Conservation (phyloP, 2,329 filamentous ascomycete species). For the Arthrinium puccinioides region DNA sequence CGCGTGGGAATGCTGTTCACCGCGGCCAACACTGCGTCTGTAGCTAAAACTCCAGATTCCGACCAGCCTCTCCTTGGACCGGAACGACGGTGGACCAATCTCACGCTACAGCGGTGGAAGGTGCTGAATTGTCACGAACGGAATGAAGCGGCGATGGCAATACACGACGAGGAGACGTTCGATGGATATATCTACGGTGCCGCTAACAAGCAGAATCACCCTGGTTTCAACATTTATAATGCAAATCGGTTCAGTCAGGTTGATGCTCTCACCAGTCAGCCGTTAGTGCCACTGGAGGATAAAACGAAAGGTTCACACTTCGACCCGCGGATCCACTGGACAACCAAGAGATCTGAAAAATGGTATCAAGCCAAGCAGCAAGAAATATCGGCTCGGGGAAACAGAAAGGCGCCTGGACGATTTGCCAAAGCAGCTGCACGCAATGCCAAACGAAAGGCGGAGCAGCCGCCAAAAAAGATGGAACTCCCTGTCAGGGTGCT, state of each 20-base stretch:
- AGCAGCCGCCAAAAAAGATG: constrained; percentile 17
- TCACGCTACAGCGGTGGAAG: constrained; percentile 4
- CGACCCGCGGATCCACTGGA: constrained; percentile 44
- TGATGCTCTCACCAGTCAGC: constrained; percentile 7
- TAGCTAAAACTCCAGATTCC: background rate
- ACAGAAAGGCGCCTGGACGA: constrained; percentile 36
- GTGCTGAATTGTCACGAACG: constrained; percentile 5
- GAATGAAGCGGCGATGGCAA: constrained; percentile 13
- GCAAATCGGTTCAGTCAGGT: constrained; percentile 10
- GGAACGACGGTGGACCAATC: background rate
- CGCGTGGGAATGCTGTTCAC: too few species aligned
- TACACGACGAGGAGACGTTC: constrained; percentile 20
- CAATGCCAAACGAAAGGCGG: constrained; percentile 24
- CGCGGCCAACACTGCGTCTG: background rate
- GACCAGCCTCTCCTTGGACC: background rate
- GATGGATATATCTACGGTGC: constrained; percentile 33
- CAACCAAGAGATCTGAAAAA: constrained; percentile 30
- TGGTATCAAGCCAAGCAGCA: constrained; percentile 41
- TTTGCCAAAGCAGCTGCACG: constrained; percentile 35
- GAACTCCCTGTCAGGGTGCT: constrained; percentile 37
- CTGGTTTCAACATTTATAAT: too few species aligned
- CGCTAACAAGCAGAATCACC: constrained; percentile 18
- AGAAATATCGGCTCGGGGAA: constrained; percentile 42
- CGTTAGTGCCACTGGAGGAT: too few species aligned
- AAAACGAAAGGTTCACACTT: too few species aligned